Percentiles rank a stretch among this genome's conserved stretches.
Conservation (phyloP, 2,329 filamentous ascomycete species). For the Aspergillus spinulosporus region DNA sequence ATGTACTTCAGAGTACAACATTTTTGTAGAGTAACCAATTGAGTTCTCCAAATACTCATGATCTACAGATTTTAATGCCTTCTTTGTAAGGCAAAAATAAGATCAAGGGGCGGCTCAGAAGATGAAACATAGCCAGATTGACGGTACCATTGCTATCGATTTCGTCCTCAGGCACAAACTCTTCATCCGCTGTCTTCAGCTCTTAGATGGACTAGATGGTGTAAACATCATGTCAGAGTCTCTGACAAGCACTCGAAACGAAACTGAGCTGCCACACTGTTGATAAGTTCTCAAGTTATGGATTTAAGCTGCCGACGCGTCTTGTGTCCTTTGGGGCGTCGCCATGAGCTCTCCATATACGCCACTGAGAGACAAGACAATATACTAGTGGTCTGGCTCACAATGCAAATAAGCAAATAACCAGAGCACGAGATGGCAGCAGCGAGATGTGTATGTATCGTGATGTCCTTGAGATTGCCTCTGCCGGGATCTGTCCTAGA, state of each 20-base stretch:
- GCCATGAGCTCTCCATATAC: too few relatives aligned
- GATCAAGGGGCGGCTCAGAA: neutral
- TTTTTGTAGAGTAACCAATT: neutral
- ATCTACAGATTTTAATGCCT: neutral
- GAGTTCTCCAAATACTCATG: neutral
- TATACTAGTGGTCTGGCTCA: too few relatives aligned
- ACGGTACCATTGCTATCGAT: neutral
- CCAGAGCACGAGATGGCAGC: neutral
- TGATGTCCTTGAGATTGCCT: neutral
- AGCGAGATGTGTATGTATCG: neutral
- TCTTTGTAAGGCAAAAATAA: neutral
- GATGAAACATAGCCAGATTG: constrained; percentile 1
- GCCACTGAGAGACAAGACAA: too few relatives aligned
- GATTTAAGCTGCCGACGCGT: too few relatives aligned
- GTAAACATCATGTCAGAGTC: too few relatives aligned
- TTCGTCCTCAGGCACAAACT: constrained; percentile 8
- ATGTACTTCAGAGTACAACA: too few relatives aligned
- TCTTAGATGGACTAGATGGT: neutral
- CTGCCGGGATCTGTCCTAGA: neutral
- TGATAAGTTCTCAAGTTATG: too few relatives aligned
- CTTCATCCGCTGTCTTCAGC: neutral
- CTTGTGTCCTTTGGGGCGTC: too few relatives aligned
- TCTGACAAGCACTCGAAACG: too few relatives aligned
- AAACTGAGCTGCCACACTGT: too few relatives aligned
- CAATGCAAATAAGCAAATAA: too few relatives aligned